phyloP scores from a whole-genome alignment of 768 basidiomycete genomes.

The Boletus coccyginus region DNA sequence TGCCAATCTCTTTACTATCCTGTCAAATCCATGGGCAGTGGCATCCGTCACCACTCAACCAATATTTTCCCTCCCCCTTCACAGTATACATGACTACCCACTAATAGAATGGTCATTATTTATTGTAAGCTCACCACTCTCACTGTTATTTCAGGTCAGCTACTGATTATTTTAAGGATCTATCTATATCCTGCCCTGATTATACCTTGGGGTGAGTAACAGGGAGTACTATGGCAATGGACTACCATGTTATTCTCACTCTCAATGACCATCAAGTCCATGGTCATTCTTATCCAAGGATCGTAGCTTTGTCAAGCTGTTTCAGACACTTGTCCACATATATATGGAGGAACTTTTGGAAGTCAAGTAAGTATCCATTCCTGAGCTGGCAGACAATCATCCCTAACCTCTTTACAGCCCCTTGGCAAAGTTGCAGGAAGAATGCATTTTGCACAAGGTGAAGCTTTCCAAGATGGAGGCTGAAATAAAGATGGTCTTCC shows the following conservation, averaged over 20 bases:
- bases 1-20: no score
- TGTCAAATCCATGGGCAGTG: no score
- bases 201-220: no score
- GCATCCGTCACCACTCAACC: no score
- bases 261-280: slow-evolving; percentile 90
- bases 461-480: slow-evolving; percentile 99
- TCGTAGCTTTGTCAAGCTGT: slow-evolving; percentile 98
- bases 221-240: no score
- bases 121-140: no score
- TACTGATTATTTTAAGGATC: no score
- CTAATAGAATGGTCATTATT: no score
- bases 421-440: slow-evolving; percentile 93
- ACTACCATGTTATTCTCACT: slow-evolving; percentile 66
- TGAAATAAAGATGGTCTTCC: slow-evolving; percentile 99
- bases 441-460: slow-evolving; percentile 93
- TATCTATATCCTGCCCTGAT: no score
- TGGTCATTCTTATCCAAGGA: slow-evolving; percentile 94
- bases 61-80: no score
- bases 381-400: neutral
- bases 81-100: no score
- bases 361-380: slow-evolving; percentile 76
- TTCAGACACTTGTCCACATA: slow-evolving; percentile 98
- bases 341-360: slow-evolving; percentile 99
- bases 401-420: slow-evolving; percentile 55
- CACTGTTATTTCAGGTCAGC: no score